Evolutionary conservation across 1,284 basidiomycete genomes (phyloP), one percentile per base, ranked within the genome.

Genomic region (Athelia sp.): DNA sequence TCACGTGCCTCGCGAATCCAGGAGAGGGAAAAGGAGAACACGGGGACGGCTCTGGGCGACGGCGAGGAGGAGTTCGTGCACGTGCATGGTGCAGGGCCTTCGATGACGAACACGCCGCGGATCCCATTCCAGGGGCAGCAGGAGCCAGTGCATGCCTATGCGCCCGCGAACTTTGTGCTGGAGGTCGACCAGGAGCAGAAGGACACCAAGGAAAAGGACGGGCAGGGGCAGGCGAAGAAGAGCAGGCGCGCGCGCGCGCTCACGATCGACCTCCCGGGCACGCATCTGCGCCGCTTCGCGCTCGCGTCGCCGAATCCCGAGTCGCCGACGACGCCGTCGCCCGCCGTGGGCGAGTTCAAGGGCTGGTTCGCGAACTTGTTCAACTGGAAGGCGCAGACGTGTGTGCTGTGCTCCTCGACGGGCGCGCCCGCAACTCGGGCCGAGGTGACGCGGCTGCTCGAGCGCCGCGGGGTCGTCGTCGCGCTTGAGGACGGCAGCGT

Each of bases 301-400:
- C 66, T 76, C 45, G 60, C 65, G 2, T 71, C 73, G 2, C 69
- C 72, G 1, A 40, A 40, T n/a, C 36, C 36, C 15, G 26, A 13
- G 6, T 29, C 26, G 26, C 26, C 26, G 26, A 13, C 59, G 9
- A 8, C 43, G 11, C 52, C 54, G 13, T 54, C 54, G 42, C 73
- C 73, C 49, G 75, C 76, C n/a, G 81, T 86, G n/a, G 81, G 84
- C 52, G 85, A 89, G 62, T 82, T 89, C 65, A 87, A 86, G 59
- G 87, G 86, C 38, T 90, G 87, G 87, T 87, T 90, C 62, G 86
- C 86, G 8, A 88, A 83, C 56, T 69, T 90, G 31, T 90, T 90
- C 70, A 82, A 78, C 62, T 88, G 85, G 85, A 83, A 81, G 55
- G 70, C 72, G 29, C 76, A 86, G 61, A 72, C 75, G 14, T 82